Base-by-base conservation (phyloP, 75 land plant genomes). In the Larix kaempferi region DNA sequence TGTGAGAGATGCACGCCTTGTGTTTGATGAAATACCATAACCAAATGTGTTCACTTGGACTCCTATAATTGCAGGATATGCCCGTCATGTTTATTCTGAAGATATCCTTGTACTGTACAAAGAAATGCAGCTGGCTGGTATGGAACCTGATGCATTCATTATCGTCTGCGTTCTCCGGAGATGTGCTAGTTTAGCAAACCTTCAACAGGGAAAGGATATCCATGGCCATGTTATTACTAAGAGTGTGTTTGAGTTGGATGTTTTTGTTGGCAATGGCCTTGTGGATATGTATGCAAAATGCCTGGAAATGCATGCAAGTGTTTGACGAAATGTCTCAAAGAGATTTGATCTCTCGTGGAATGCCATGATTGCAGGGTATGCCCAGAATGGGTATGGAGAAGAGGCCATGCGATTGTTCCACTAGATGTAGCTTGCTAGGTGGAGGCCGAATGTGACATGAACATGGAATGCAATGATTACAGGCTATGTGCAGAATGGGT, bases 391-490 rank as follows among this genome's bases (percentile, higher is more conserved):
- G 1, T 33, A 26, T 52, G 82, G 80, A 2, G 54, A 44, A 14
- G 80, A 77, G 27, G 87, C 86, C 5, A 63, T 73, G 71, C 14
- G 27, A 52, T 37, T 86, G 7, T 86, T 91, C 27, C 41, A 65
- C 10, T 54, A 74, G 71, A 86, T 87, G 89, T 21, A 16, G 88
- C 37, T 35, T 35, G 37, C 3, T 35, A 3, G 37, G 3, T 35
- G 37, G 21, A 76, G 77, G 29, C 87, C 89, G 0, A 85, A 86
- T 82, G 33, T 71, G 54, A 75, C 86, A n/a, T n/a, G n/a, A 44
- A 80, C 86, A 5, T 88, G 90, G 90, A 86, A 84, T 78, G 90
- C 87, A 5, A 64, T 91, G 79, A 78, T 86, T 56, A 75, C 89
- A 13, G 89, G 89, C 59, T 86, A 87, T 59, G 80, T 73, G 52